Base-by-base conservation (phyloP, 2,329 filamentous ascomycete genomes). In the Ophiognomonia clavigignenti-juglandacearum region DNA sequence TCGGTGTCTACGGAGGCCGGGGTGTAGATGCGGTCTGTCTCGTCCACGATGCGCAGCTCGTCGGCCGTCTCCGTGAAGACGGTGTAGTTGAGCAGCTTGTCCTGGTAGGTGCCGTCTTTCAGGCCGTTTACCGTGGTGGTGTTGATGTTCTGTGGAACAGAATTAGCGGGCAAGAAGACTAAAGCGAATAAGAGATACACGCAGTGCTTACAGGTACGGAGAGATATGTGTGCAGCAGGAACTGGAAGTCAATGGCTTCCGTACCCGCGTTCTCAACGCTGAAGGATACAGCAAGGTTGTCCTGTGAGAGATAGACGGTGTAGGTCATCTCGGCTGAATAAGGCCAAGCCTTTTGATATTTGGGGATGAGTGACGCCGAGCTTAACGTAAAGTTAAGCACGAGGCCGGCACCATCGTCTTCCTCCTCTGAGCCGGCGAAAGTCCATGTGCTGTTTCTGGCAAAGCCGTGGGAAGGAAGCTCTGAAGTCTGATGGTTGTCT, bases 21-120 rank as follows among this genome's bases (percentile, higher is more conserved):
- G 29, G 29, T 41, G n/a, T 46, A 46, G 27, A 46, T 46, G 29
- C 44, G 44, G 31, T 46, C 44, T 7, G 38, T 46, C 27, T 46
- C 44, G 29, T 39, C 34, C 11, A 34, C 35, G 31, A 46, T 46
- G 26, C 29, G 22, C 16, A 46, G 6, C 8, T 38, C 27, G 23
- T 46, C 44, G 22, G 44, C 36, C 4, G 20, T 13, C 22, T 46
- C 44, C 11, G 44, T 46, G 37, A 46, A 23, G 22, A 46, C 38
- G 16, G 44, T 46, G 29, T 41, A 41, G 29, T 46, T 46, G 22
- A 40, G 44, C 7, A 38, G 40, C 37, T 46, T 46, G 44, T 46
- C 44, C 38, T 46, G 37, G 37, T 46, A 46, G 37, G 24, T 29
- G 11, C 27, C 32, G 13, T 38, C 44, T 23, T 46, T 14, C 14